A percentile compares a stretch with the other conserved stretches of the same genome.
These are phyloP conservation scores for Fraxinus platypoda DNA, from an alignment of 305 asterid genomes.

Conservation along the genomic window DNA sequence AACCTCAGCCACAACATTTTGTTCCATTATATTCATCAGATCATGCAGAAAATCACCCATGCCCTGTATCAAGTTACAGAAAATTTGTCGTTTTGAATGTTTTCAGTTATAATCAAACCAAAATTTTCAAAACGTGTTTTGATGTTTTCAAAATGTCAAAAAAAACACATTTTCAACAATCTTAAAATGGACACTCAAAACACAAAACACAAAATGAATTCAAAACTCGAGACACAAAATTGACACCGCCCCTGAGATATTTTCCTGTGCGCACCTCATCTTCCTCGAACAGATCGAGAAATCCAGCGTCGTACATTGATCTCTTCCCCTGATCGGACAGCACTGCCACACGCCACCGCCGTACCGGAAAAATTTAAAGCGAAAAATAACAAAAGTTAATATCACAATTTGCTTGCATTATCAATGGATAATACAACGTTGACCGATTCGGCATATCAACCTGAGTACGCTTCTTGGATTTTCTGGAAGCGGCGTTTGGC, in stretches of 20 bases:
- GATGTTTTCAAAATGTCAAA: no score
- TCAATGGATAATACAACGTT: background rate
- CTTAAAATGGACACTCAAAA: no score
- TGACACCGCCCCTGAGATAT: conserved; percentile 25
- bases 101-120: no score
- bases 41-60: conserved; percentile 89
- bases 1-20: conserved; percentile 61
- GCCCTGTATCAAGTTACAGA: conserved; percentile 51
- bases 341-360: conserved; percentile 41
- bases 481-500: conserved; percentile 80
- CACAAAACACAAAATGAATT: no score
- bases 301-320: conserved; percentile 89
- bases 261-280: conserved; percentile 65
- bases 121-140: no score
- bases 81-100: no score
- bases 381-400: background rate
- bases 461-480: conserved; percentile 81
- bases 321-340: conserved; percentile 81
- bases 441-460: conserved; percentile 20
- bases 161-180: no score
- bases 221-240: no score
- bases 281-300: conserved; percentile 75
- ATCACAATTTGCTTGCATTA: background rate
- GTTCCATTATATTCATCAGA: conserved; percentile 72
- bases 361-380: background rate